phyloP scores from a whole-genome alignment of 2,329 filamentous ascomycete species.

The Colletotrichum lini region DNA sequence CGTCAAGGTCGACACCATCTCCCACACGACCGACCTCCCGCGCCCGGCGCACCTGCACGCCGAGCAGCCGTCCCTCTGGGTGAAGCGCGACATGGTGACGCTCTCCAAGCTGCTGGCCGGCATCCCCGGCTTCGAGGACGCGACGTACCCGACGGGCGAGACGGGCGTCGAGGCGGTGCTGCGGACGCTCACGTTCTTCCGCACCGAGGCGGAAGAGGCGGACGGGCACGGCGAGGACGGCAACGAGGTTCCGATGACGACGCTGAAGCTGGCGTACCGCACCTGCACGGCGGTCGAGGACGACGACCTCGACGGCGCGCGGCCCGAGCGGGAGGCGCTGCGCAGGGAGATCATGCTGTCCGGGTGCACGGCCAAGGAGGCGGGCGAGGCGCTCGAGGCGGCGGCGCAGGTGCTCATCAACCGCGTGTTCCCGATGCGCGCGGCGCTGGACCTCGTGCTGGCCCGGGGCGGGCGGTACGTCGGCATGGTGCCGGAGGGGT shows the following conservation, averaged over 20 bases:
- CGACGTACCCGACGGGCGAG: conserved; percentile 27
- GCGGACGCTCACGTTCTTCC: conserved; percentile 39
- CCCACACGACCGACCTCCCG: conserved; percentile 33
- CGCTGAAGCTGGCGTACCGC: conserved; percentile 38
- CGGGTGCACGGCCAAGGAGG: conserved; percentile 26
- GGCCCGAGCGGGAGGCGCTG: conserved; percentile 30
- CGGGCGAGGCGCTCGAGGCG: conserved; percentile 38
- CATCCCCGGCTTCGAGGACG: conserved; percentile 23
- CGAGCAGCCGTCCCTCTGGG: conserved; percentile 33
- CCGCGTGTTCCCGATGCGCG: conserved; percentile 30
- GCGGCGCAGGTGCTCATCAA: conserved; percentile 39
- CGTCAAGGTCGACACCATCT: conserved; percentile 32
- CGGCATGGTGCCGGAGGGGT: conserved; percentile 36
- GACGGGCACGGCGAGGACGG: not conserved
- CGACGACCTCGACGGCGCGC: conserved; percentile 32
- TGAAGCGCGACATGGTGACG: conserved; percentile 32
- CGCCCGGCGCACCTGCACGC: conserved; percentile 36
- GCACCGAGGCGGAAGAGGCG: conserved; percentile 12
- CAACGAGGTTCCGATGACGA: conserved; percentile 24
- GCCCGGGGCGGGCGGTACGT: conserved; percentile 29
- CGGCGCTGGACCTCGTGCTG: conserved; percentile 38
- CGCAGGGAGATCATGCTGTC: conserved; percentile 31
- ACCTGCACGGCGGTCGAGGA: conserved; percentile 37
- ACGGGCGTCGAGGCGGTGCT: conserved; percentile 23
- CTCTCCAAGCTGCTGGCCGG: conserved; percentile 14